These are phyloP conservation scores for Gaillardinia entomophila DNA, from an alignment of 805 yeast species.

Conservation along the genomic window DNA sequence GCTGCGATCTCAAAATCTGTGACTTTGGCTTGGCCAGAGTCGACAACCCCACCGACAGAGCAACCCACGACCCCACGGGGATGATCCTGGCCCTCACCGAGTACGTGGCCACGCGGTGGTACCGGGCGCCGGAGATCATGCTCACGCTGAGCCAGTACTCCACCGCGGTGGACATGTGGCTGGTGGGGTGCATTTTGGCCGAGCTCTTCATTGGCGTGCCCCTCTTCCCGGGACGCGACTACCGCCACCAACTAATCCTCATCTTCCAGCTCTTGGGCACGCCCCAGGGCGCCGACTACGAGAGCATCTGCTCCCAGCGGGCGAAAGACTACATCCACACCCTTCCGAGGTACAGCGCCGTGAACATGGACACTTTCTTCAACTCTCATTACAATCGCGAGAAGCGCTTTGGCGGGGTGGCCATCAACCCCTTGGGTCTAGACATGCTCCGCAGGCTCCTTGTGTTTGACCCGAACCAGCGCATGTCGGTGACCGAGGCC, in stretches of 20 bases:
- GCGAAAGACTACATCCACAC: constrained; percentile 20
- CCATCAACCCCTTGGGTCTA: constrained; percentile 20
- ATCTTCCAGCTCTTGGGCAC: constrained; percentile 69
- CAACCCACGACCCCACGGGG: constrained; percentile 14
- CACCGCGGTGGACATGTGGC: constrained; percentile 76
- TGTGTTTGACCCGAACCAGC: constrained; percentile 3
- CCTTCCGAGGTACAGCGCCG: constrained; percentile 14
- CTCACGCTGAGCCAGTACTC: constrained; percentile 66
- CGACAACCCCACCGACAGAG: constrained; percentile 35
- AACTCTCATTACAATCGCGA: constrained; percentile 15
- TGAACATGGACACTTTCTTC: constrained; percentile 12
- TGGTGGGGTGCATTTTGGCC: constrained; percentile 72
- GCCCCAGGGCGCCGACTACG: constrained; percentile 35
- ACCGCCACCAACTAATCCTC: constrained; percentile 59
- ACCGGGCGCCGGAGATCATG: constrained; percentile 82
- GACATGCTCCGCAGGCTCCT: constrained; percentile 12
- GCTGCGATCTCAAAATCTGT: constrained; percentile 72
- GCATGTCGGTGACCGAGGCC: constrained; percentile 7
- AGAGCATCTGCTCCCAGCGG: constrained; percentile 14
- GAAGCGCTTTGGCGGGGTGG: constrained; percentile 6
- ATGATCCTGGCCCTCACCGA: constrained; percentile 46
- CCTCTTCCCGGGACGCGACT: constrained; percentile 71
- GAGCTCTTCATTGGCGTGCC: constrained; percentile 62
- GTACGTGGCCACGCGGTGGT: constrained; percentile 83
- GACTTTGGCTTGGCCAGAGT: constrained; percentile 71